A percentile compares a stretch with the other conserved stretches of the same genome.
phyloP scores from a whole-genome alignment of 495 filamentous ascomycete genomes.

The Aspergillus sclerotioniger region DNA sequence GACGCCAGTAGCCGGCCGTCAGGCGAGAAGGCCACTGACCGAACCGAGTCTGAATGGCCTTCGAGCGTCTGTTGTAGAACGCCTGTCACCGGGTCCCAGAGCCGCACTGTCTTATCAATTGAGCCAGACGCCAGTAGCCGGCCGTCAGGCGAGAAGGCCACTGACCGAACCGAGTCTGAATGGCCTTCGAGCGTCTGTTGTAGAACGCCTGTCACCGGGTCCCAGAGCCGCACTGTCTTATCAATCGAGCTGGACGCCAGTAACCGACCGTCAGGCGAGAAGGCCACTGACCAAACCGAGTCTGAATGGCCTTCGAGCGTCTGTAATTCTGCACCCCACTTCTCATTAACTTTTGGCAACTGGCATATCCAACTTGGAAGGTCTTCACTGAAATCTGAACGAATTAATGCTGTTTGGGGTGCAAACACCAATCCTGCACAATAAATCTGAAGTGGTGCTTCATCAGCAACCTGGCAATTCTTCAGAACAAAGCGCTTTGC shows the following conservation, averaged over 20 bases:
- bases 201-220: slow-evolving; percentile 19
- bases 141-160: slow-evolving; percentile 17
- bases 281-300: slow-evolving; percentile 10
- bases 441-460: slow-evolving; percentile 18
- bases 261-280: slow-evolving; percentile 14
- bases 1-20: slow-evolving; percentile 14
- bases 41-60: slow-evolving; percentile 14
- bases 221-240: slow-evolving; percentile 38
- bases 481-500: slow-evolving; percentile 34
- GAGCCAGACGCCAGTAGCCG: slow-evolving; percentile 13
- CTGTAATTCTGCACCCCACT: slow-evolving; percentile 17
- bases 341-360: slow-evolving; percentile 9
- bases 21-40: slow-evolving; percentile 15
- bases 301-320: slow-evolving; percentile 22
- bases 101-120: slow-evolving; percentile 27
- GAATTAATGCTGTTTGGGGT: slow-evolving; percentile 28
- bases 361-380: slow-evolving; percentile 5
- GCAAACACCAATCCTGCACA: slow-evolving; percentile 32
- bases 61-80: slow-evolving; percentile 24
- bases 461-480: slow-evolving; percentile 30
- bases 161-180: slow-evolving; percentile 3
- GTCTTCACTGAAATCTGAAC: slow-evolving; percentile 5
- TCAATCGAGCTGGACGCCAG: slow-evolving; percentile 15
- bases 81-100: slow-evolving; percentile 33
- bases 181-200: slow-evolving; percentile 25